Evolutionary conservation across 2,329 filamentous ascomycete species (phyloP).

Genomic region (Pestalotiopsis sp.): DNA sequence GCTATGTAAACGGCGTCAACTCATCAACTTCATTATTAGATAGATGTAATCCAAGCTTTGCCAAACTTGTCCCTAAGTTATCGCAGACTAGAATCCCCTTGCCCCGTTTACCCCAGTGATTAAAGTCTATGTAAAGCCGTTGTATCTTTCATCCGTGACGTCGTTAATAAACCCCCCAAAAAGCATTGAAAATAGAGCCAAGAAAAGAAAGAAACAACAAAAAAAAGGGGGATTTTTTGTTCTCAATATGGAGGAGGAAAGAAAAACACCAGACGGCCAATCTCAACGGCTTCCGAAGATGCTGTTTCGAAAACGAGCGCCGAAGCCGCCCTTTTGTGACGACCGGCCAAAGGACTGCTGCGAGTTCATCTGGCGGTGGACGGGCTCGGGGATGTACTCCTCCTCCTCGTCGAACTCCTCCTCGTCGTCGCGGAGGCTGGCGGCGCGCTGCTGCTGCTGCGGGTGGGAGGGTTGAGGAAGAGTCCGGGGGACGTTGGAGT

Average conservation of each 20-base stretch:
- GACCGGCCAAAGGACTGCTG: constrained; percentile 31
- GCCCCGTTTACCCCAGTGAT: neutral
- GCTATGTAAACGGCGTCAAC: neutral
- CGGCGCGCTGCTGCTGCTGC: constrained; percentile 16
- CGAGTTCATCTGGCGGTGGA: constrained; percentile 27
- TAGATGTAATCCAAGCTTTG: neutral
- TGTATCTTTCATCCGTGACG: neutral
- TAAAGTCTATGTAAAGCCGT: neutral
- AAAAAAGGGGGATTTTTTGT: neutral
- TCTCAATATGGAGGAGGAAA: constrained; percentile 1
- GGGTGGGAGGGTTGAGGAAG: neutral
- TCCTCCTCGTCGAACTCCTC: constrained; percentile 23
- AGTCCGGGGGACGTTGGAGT: neutral
- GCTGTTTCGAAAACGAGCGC: constrained; percentile 32
- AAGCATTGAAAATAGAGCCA: neutral
- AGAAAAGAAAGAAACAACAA: neutral
- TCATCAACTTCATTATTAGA: neutral
- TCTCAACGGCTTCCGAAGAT: constrained; percentile 23
- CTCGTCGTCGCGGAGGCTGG: constrained; percentile 21
- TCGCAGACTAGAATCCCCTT: neutral
- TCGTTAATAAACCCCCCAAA: neutral
- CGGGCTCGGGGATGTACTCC: constrained; percentile 18
- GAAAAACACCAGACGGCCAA: neutral
- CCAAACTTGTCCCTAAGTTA: neutral
- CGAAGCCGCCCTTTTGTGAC: constrained; percentile 27